A percentile compares a stretch with the other conserved stretches of the same genome.
Evolutionary conservation across 768 basidiomycete species (phyloP).

Genomic region (Hydnomerulius pinastri): DNA sequence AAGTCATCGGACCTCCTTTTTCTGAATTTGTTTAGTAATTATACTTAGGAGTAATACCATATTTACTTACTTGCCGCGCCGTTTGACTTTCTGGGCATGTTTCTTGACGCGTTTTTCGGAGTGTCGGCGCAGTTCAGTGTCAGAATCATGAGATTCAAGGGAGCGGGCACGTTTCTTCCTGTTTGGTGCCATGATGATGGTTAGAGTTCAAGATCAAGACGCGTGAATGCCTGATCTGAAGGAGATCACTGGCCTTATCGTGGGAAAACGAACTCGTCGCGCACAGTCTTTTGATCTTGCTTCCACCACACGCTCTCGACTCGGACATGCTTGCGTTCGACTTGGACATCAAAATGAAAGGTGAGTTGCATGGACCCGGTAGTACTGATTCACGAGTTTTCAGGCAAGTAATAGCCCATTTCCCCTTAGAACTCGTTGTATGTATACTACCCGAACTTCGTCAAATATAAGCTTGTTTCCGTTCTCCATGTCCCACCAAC

Average conservation of each 20-base stretch:
- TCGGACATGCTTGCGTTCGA: too few relatives aligned
- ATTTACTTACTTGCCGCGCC: background rate
- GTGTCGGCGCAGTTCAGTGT: background rate
- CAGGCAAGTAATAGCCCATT: too few relatives aligned
- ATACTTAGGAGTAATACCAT: background rate
- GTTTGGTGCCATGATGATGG: background rate
- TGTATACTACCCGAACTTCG: too few relatives aligned
- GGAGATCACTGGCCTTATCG: background rate
- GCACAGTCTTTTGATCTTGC: too few relatives aligned
- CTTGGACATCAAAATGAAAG: too few relatives aligned
- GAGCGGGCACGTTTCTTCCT: background rate
- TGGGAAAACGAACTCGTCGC: background rate
- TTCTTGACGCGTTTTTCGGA: background rate
- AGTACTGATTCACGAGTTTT: too few relatives aligned
- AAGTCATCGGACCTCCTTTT: background rate
- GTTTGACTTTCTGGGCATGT: background rate
- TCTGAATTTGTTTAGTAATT: background rate
- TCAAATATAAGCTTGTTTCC: too few relatives aligned
- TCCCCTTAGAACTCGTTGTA: too few relatives aligned
- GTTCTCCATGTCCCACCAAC: background rate
- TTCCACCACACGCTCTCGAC: too few relatives aligned
- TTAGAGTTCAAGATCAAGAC: background rate
- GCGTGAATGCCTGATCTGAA: background rate
- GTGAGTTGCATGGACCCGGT: too few relatives aligned
- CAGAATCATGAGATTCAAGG: too few relatives aligned